Percentiles rank a stretch among this genome's conserved stretches.
Conservation (phyloP, 2,329 filamentous ascomycete genomes). For the Aureobasidium lini region DNA sequence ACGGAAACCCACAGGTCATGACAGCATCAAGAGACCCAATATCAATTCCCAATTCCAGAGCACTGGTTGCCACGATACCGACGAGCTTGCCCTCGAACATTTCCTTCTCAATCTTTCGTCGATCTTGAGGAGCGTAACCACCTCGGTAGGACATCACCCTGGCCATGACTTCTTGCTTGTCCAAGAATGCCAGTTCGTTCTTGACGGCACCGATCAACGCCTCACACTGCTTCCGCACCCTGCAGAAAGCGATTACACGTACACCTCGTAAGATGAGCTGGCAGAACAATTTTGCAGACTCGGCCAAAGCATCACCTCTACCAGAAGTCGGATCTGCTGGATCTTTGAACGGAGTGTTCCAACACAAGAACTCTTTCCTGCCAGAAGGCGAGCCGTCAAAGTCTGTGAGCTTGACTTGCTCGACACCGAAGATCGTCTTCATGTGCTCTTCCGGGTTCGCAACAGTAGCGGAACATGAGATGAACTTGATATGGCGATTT, state of each 20-base stretch:
- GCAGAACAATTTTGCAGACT: constrained; percentile 86
- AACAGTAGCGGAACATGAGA: constrained; percentile 94
- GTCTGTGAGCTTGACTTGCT: constrained; percentile 73
- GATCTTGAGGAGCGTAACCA: constrained; percentile 86
- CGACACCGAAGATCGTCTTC: constrained; percentile 83
- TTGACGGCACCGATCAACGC: constrained; percentile 72
- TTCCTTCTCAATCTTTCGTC: constrained; percentile 79
- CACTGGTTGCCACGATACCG: constrained; percentile 88
- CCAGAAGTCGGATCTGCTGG: constrained; percentile 80
- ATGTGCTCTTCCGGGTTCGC: constrained; percentile 90
- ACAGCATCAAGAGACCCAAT: constrained; percentile 93
- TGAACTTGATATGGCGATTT: constrained; percentile 77
- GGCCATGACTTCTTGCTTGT: constrained; percentile 64
- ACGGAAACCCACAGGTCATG: constrained; percentile 88
- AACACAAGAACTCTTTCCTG: constrained; percentile 90
- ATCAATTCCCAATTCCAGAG: constrained; percentile 87
- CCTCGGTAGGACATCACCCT: constrained; percentile 94
- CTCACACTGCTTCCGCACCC: constrained; percentile 83
- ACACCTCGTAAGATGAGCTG: constrained; percentile 83
- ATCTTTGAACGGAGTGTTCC: constrained; percentile 95
- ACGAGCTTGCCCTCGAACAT: constrained; percentile 96
- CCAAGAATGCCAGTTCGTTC: constrained; percentile 64
- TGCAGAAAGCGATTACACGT: constrained; percentile 86
- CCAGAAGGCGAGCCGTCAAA: constrained; percentile 90
- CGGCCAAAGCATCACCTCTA: constrained; percentile 70